Conservation (phyloP, 306 rosid species). For the Canavalia gladiata region DNA sequence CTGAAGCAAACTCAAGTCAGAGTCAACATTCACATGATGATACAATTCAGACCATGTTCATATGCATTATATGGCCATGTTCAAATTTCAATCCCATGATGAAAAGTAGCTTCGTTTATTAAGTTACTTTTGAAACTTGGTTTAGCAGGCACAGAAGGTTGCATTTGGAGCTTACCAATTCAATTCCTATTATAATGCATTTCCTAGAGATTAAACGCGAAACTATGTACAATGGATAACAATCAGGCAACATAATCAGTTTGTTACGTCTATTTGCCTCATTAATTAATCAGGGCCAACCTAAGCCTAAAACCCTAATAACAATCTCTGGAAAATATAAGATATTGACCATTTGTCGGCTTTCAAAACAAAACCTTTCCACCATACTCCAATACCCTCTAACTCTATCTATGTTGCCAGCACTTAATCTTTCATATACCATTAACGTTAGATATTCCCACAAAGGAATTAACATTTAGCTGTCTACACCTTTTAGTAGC, state of each 20-base stretch:
- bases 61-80: background rate
- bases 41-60: background rate
- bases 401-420: background rate
- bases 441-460: background rate
- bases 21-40: background rate
- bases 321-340: conserved; percentile 21
- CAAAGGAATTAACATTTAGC: background rate
- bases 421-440: background rate
- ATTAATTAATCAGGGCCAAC: background rate
- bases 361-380: conserved; percentile 33
- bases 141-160: background rate
- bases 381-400: background rate
- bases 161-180: background rate
- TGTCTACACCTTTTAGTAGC: background rate
- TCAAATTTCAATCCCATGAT: background rate
- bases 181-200: conserved; percentile 10
- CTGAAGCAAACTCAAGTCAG: background rate
- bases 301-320: background rate
- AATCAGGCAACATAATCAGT: background rate
- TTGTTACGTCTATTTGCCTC: background rate
- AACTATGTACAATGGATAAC: background rate
- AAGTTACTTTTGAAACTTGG: background rate
- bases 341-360: background rate
- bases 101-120: background rate
- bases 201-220: conserved; percentile 4